A percentile compares a stretch with the other conserved stretches of the same genome.
phyloP scores from a whole-genome alignment of 768 basidiomycete genomes.

The Termitomyces sp. region DNA sequence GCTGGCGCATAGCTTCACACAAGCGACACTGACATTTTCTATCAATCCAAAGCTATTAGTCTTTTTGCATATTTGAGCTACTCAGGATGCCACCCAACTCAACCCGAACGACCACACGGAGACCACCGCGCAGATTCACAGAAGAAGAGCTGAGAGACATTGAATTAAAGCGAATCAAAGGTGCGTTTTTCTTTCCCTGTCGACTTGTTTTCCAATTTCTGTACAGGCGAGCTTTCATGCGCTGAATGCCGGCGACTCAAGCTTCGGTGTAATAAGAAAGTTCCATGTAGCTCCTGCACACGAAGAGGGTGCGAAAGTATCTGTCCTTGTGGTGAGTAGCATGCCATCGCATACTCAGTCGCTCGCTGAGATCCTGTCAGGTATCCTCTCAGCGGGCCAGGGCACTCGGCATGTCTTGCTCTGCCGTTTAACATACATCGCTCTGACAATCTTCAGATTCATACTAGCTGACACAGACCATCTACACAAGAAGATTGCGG shows the following conservation, averaged over 20 bases:
- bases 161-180: conserved; percentile 43
- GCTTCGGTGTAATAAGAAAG: conserved; percentile 46
- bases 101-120: conserved; percentile 30
- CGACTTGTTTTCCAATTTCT: not conserved
- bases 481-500: conserved; percentile 58
- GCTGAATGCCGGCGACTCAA: conserved; percentile 49
- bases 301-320: conserved; percentile 60
- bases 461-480: conserved; percentile 64
- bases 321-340: conserved; percentile 47
- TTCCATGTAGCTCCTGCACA: conserved; percentile 46
- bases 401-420: conserved; percentile 35
- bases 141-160: conserved; percentile 50
- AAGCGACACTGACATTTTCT: not conserved
- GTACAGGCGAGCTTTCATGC: conserved; percentile 44
- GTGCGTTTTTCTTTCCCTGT: conserved; percentile 19
- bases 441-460: conserved; percentile 34
- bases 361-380: conserved; percentile 17
- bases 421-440: not conserved
- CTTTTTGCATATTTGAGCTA: not conserved
- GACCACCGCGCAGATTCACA: conserved; percentile 37
- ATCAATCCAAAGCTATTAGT: not conserved
- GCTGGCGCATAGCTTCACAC: not conserved
- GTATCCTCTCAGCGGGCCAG: conserved; percentile 46
- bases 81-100: conserved; percentile 37
- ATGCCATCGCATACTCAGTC: not conserved